phyloP scores from a whole-genome alignment of 2,329 filamentous ascomycete genomes.

The Epichloe brachyelytri region DNA sequence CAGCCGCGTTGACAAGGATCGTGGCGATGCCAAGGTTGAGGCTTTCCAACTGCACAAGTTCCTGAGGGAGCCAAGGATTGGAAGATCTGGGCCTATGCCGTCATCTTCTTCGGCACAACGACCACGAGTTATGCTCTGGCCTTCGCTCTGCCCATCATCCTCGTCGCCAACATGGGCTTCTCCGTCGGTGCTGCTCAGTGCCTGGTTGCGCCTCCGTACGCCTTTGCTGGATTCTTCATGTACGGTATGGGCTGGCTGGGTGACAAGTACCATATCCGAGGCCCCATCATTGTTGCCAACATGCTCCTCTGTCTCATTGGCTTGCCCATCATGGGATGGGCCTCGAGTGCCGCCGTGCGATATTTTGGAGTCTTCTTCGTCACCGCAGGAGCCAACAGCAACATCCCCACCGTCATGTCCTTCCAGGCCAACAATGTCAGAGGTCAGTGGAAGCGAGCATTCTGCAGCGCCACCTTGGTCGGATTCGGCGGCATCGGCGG shows the following conservation, averaged over 20 bases:
- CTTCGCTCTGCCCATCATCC: slow-evolving; percentile 68
- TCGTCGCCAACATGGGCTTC: slow-evolving; percentile 51
- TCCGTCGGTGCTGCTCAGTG: slow-evolving; percentile 51
- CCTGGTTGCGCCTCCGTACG: slow-evolving; percentile 58
- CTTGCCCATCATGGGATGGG: slow-evolving; percentile 60
- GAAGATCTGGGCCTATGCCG: slow-evolving; percentile 49
- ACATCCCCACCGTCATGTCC: slow-evolving; percentile 60
- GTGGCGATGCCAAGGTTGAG: slow-evolving; percentile 42
- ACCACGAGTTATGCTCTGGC: slow-evolving; percentile 64
- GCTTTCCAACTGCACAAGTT: slow-evolving; percentile 37
- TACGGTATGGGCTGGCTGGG: slow-evolving; percentile 46
- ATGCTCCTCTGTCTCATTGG: slow-evolving; percentile 54
- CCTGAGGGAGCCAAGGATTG: slow-evolving; percentile 34
- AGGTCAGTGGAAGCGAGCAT: slow-evolving; percentile 78
- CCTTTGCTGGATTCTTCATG: slow-evolving; percentile 51
- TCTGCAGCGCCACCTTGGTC: slow-evolving; percentile 63
- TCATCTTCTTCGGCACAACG: slow-evolving; percentile 53
- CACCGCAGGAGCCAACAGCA: slow-evolving; percentile 66
- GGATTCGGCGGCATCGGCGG: slow-evolving; percentile 68
- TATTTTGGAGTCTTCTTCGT: slow-evolving; percentile 67
- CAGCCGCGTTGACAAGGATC: slow-evolving; percentile 41
- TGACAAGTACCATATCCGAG: slow-evolving; percentile 54
- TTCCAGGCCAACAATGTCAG: slow-evolving; percentile 84
- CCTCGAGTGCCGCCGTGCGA: slow-evolving; percentile 38
- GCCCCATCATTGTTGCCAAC: slow-evolving; percentile 54